phyloP scores from a whole-genome alignment of 257 asterid genomes.

The Parsonsia alboflavescens region DNA sequence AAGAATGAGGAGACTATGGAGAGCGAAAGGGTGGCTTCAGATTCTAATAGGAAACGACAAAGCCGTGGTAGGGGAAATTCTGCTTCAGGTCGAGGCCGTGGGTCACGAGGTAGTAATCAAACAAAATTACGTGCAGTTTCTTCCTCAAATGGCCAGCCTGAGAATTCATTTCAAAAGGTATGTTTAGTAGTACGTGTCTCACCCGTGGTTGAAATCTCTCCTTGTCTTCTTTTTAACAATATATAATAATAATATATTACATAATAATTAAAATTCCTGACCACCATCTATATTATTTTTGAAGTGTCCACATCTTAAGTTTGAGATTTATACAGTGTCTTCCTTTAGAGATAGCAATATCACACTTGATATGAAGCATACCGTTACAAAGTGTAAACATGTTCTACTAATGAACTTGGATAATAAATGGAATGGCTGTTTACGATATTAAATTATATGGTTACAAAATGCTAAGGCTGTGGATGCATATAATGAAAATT shows the following conservation, averaged over 20 bases:
- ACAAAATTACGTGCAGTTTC: constrained; percentile 42
- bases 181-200: constrained; percentile 15
- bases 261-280: not conserved
- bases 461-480: not conserved
- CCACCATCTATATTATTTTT: not conserved
- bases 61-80: constrained; percentile 67
- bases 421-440: not conserved
- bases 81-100: constrained; percentile 79
- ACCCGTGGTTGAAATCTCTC: constrained; percentile 3
- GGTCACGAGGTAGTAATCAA: constrained; percentile 58
- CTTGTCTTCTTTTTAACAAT: constrained; percentile 4
- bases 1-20: constrained; percentile 47
- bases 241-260: not conserved
- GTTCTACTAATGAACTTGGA: not conserved
- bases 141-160: constrained; percentile 58
- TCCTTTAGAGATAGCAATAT: not conserved
- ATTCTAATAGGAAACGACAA: constrained; percentile 59
- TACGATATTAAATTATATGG: not conserved
- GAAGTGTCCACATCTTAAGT: not conserved
- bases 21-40: constrained; percentile 43
- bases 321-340: not conserved
- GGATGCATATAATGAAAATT: too few relatives aligned
- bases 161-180: constrained; percentile 54
- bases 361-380: not conserved
- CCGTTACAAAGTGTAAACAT: not conserved